A percentile compares a stretch with the other conserved stretches of the same genome.
phyloP scores from a whole-genome alignment of 108 stramenopile genomes.

The Cylindrotheca fusiformis region DNA sequence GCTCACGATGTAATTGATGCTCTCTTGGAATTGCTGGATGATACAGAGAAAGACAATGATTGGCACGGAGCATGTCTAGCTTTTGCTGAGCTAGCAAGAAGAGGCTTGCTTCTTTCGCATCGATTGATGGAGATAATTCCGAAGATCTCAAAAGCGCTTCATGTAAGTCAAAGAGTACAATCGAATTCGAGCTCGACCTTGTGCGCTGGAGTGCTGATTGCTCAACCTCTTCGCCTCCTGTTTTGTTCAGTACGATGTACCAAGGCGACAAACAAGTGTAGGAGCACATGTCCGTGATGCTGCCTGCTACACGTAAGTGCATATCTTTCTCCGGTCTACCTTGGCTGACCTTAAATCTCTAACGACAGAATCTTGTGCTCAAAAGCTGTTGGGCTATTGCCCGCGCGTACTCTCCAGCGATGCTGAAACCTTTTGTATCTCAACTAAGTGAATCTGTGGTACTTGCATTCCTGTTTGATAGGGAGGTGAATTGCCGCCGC shows the following conservation, averaged over 20 bases:
- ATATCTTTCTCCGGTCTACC: background rate
- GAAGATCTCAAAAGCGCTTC: constrained; percentile 73
- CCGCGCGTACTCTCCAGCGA: constrained; percentile 88
- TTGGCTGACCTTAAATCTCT: too few species aligned
- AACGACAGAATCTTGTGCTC: background rate
- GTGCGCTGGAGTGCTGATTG: too few species aligned
- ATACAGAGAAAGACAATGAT: constrained; percentile 72
- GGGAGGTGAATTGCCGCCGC: constrained; percentile 96
- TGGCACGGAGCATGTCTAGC: constrained; percentile 99
- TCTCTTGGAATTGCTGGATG: constrained; percentile 71
- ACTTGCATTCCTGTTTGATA: constrained; percentile 91
- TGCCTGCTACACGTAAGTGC: constrained; percentile 85
- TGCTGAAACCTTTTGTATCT: constrained; percentile 69
- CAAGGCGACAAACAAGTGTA: constrained; percentile 84
- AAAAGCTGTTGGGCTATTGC: constrained; percentile 94
- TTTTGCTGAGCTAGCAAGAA: constrained; percentile 92
- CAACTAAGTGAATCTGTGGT: constrained; percentile 78
- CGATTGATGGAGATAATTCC: constrained; percentile 84
- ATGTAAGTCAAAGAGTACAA: too few species aligned
- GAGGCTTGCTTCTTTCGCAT: constrained; percentile 93
- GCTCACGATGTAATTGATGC: constrained; percentile 97
- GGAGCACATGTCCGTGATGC: constrained; percentile 98
- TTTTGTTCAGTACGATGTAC: constrained; percentile 75
- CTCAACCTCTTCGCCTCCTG: too few species aligned
- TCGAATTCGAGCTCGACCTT: too few species aligned